Percentiles rank a stretch among this genome's conserved stretches.
phyloP scores from a whole-genome alignment of 164 flowering plant species.

The Berberis vulgaris region DNA sequence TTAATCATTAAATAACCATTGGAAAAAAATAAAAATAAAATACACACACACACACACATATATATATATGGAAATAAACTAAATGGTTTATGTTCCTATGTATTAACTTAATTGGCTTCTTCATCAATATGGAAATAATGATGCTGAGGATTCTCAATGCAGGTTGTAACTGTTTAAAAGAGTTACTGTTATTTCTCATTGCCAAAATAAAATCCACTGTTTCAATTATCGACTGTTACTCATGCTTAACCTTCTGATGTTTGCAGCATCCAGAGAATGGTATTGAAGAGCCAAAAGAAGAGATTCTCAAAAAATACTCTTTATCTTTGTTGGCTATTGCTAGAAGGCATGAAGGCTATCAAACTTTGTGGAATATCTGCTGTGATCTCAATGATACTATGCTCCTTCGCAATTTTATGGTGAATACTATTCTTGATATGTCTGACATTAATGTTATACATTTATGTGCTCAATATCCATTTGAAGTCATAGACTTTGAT shows the following conservation, averaged over 20 bases:
- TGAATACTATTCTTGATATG: conserved; percentile 13
- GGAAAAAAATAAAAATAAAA: no score
- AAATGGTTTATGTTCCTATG: not conserved
- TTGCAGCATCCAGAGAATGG: conserved; percentile 44
- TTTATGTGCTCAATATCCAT: no score
- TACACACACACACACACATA: no score
- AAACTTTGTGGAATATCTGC: conserved; percentile 73
- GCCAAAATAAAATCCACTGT: no score
- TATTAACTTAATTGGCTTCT: not conserved
- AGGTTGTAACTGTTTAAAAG: no score
- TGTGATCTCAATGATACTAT: conserved; percentile 72
- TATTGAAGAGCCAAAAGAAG: conserved; percentile 35
- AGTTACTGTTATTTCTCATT: no score
- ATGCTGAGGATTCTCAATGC: no score
- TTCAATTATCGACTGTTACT: not conserved
- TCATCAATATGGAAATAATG: no score
- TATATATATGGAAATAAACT: not conserved
- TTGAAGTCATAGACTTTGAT: not conserved
- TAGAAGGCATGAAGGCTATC: conserved; percentile 75
- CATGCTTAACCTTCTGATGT: conserved; percentile 4
- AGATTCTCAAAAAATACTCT: conserved; percentile 36
- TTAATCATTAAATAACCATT: no score
- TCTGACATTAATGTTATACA: not conserved
- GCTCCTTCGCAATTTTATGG: conserved; percentile 78
- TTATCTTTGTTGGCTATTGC: conserved; percentile 60